Conservation (phyloP, 768 basidiomycete species). For the Lactarius sanguifluus region DNA sequence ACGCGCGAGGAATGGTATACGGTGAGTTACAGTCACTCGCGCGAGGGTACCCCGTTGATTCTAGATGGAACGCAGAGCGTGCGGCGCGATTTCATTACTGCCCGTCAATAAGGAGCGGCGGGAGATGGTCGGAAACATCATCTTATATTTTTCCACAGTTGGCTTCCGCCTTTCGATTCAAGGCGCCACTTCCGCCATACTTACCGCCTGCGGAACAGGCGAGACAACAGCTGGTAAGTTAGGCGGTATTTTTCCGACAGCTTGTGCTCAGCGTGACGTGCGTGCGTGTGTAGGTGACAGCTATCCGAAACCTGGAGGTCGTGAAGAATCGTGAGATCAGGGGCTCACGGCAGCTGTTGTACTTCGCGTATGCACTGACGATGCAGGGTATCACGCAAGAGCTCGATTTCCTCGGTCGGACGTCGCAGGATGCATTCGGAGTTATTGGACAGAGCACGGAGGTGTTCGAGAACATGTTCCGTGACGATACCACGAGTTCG, state of each 20-base stretch:
- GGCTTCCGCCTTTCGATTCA: constrained; percentile 76
- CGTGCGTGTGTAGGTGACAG: constrained; percentile 56
- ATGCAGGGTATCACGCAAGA: constrained; percentile 95
- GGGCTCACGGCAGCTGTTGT: constrained; percentile 82
- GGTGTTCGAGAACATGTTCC: constrained; percentile 82
- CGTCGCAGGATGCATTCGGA: constrained; percentile 87
- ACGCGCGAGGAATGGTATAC: constrained; percentile 94
- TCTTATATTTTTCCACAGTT: constrained; percentile 84
- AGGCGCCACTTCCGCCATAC: constrained; percentile 94
- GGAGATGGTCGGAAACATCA: constrained; percentile 94
- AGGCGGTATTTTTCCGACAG: constrained; percentile 28
- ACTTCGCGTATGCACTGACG: constrained; percentile 90
- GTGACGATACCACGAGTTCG: constrained; percentile 18
- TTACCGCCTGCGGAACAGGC: constrained; percentile 90
- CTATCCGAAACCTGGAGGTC: constrained; percentile 81
- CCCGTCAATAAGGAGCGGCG: constrained; percentile 87
- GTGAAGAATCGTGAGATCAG: constrained; percentile 82
- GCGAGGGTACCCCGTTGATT: not conserved
- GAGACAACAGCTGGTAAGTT: constrained; percentile 77
- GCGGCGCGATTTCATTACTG: constrained; percentile 82
- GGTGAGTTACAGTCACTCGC: constrained; percentile 38
- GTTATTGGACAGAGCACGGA: constrained; percentile 81
- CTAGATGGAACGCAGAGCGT: constrained; percentile 55
- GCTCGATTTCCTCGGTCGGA: constrained; percentile 76
- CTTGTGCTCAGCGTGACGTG: not conserved